A percentile compares a stretch with the other conserved stretches of the same genome.
Conservation (phyloP, 1,139 yeast genomes). For the Magnusiomyces starmeri region DNA sequence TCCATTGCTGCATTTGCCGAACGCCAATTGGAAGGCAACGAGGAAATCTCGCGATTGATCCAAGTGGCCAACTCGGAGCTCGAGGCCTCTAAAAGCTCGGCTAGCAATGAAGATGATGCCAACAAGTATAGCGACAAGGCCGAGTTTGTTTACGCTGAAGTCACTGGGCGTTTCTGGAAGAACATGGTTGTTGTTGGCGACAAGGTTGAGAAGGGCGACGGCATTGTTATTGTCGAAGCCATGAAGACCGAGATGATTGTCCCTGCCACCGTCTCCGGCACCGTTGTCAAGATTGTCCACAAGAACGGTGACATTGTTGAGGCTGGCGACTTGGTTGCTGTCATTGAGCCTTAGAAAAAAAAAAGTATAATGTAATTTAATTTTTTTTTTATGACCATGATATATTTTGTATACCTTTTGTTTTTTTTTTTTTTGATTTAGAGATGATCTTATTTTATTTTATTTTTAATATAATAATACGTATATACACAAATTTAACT, state of each 20-base stretch:
- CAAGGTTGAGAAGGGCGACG: constrained; percentile 63
- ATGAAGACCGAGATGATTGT: constrained; percentile 98
- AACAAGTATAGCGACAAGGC: constrained; percentile 59
- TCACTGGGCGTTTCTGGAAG: constrained; percentile 96
- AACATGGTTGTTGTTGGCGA: constrained; percentile 79
- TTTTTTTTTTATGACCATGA: not conserved
- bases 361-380: constrained; percentile 3
- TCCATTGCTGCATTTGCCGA: constrained; percentile 65
- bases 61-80: constrained; percentile 78
- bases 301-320: constrained; percentile 89
- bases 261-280: constrained; percentile 63
- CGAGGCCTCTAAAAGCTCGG: constrained; percentile 37
- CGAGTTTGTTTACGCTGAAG: constrained; percentile 82
- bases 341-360: constrained; percentile 43
- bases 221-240: constrained; percentile 85
- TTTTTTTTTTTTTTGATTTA: not conserved
- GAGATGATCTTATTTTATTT: not conserved
- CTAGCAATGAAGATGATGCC: constrained; percentile 35
- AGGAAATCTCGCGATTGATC: constrained; percentile 75
- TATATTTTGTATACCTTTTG: not conserved
- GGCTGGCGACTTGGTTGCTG: constrained; percentile 89
- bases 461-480: not conserved
- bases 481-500: too few species aligned
- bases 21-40: constrained; percentile 73
- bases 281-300: constrained; percentile 68